A percentile compares a stretch with the other conserved stretches of the same genome.
Evolutionary conservation across 305 asterid genomes (phyloP).

Genomic region (Andrographis paniculata): DNA sequence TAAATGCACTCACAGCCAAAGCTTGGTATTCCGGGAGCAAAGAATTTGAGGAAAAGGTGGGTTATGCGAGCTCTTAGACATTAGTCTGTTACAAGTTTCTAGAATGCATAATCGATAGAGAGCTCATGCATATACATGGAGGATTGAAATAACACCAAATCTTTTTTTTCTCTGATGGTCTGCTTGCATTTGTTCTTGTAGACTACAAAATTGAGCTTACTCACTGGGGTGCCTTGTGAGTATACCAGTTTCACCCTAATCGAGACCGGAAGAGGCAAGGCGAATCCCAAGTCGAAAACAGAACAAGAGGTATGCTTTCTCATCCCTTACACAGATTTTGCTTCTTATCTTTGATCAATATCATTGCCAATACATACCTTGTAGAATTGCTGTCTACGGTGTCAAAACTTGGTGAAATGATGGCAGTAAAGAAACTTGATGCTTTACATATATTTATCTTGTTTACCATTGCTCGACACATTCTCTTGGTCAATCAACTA

Average conservation of each 20-base stretch:
- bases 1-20: conserved; percentile 47
- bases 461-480: no score
- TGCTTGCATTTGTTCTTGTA: conserved; percentile 23
- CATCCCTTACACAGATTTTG: background rate
- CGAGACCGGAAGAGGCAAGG: conserved; percentile 38
- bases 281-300: conserved; percentile 25
- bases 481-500: no score
- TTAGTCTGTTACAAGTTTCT: background rate
- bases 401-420: no score
- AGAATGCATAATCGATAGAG: background rate
- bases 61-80: conserved; percentile 15
- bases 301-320: conserved; percentile 35
- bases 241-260: conserved; percentile 50
- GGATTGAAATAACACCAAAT: background rate
- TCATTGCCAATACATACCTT: no score
- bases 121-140: background rate
- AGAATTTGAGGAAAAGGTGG: conserved; percentile 64
- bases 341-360: background rate
- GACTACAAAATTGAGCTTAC: conserved; percentile 68
- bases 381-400: no score
- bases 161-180: no score
- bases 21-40: conserved; percentile 73
- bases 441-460: no score
- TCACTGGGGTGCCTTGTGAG: conserved; percentile 58
- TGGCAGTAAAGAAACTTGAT: no score